Evolutionary conservation across 2,329 filamentous ascomycete genomes (phyloP).

Genomic region (Aureobasidium sp.): DNA sequence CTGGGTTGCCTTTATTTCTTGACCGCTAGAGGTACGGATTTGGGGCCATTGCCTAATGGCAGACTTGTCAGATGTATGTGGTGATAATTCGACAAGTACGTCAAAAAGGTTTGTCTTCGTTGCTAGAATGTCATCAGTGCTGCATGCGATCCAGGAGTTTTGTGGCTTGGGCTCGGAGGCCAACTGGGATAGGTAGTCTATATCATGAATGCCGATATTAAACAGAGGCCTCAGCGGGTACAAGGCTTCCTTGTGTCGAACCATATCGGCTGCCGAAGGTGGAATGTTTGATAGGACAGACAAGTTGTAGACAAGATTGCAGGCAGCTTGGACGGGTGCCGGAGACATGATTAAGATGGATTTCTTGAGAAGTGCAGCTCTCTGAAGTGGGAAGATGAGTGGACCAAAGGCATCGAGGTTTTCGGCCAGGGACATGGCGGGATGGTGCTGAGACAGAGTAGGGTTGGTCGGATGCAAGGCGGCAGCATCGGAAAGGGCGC

Average conservation of each 20-base stretch:
- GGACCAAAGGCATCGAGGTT: slow-evolving; percentile 82
- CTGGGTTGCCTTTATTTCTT: slow-evolving; percentile 73
- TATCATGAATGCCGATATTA: slow-evolving; percentile 87
- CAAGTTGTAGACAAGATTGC: slow-evolving; percentile 94
- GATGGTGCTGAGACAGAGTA: slow-evolving; percentile 68
- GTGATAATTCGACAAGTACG: slow-evolving; percentile 74
- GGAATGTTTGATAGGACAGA: slow-evolving; percentile 90
- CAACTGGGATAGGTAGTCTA: slow-evolving; percentile 63
- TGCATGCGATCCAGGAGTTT: slow-evolving; percentile 81
- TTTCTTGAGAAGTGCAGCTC: slow-evolving; percentile 77
- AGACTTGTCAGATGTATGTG: slow-evolving; percentile 31
- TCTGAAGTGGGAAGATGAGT: slow-evolving; percentile 81
- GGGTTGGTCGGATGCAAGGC: slow-evolving; percentile 53
- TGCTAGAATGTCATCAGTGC: slow-evolving; percentile 84
- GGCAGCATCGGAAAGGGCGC: slow-evolving; percentile 44
- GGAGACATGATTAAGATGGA: slow-evolving; percentile 80
- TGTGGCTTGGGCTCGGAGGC: slow-evolving; percentile 33
- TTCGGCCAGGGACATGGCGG: slow-evolving; percentile 70
- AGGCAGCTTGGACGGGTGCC: slow-evolving; percentile 74
- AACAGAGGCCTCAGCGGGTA: slow-evolving; percentile 73
- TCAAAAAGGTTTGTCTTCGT: slow-evolving; percentile 86
- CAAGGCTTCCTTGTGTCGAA: slow-evolving; percentile 52
- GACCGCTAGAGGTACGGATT: slow-evolving; percentile 56
- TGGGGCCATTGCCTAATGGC: slow-evolving; percentile 56
- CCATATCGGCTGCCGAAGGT: slow-evolving; percentile 57